phyloP scores from a whole-genome alignment of 768 basidiomycete species.

The Termitomyces sp. region DNA sequence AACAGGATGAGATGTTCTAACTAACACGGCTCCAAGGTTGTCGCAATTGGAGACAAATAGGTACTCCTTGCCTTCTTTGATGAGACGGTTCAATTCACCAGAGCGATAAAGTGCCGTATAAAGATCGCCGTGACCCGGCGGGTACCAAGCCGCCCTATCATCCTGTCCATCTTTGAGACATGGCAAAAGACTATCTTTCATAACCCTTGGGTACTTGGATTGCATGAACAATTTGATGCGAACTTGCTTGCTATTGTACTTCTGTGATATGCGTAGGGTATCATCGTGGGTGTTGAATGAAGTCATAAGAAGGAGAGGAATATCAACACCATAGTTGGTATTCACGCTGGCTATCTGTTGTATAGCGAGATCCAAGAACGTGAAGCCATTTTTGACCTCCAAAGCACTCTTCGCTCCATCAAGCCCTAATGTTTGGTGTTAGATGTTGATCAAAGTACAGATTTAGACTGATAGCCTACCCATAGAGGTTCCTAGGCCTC shows the following conservation, averaged over 20 bases:
- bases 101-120: slow-evolving; percentile 74
- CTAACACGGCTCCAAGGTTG: slow-evolving; percentile 75
- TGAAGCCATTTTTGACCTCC: slow-evolving; percentile 85
- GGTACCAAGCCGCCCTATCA: slow-evolving; percentile 83
- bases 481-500: slow-evolving; percentile 83
- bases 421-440: slow-evolving; percentile 47
- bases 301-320: slow-evolving; percentile 89
- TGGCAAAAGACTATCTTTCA: slow-evolving; percentile 71
- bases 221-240: slow-evolving; percentile 80
- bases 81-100: slow-evolving; percentile 70
- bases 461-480: slow-evolving; percentile 30
- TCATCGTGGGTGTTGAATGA: slow-evolving; percentile 92
- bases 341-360: slow-evolving; percentile 87
- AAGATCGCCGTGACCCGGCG: slow-evolving; percentile 84
- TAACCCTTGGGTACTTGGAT: slow-evolving; percentile 79
- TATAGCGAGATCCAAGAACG: slow-evolving; percentile 80
- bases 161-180: slow-evolving; percentile 59
- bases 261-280: slow-evolving; percentile 80
- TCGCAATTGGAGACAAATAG: slow-evolving; percentile 87
- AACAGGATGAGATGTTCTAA: slow-evolving; percentile 15
- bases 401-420: slow-evolving; percentile 76
- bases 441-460: not conserved
- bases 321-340: slow-evolving; percentile 61
- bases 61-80: slow-evolving; percentile 84
- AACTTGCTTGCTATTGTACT: slow-evolving; percentile 79